Evolutionary conservation across 805 yeast genomes (phyloP).

Genomic region (Saturnispora quitensis): DNA sequence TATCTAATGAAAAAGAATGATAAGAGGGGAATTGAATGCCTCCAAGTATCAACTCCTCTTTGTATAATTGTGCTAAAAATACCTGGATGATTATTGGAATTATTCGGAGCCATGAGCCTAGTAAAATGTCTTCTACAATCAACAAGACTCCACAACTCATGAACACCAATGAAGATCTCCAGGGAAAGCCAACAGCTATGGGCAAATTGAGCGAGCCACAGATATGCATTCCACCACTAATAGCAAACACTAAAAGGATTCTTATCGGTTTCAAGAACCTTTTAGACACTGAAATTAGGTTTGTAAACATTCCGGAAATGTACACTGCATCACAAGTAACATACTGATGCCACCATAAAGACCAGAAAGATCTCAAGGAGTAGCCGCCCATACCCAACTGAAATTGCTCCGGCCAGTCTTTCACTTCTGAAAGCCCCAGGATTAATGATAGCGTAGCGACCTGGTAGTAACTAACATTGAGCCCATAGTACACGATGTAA

Average conservation of each 20-base stretch:
- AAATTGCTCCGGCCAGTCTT: slow-evolving; percentile 12
- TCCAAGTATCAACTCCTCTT: neutral
- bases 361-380: slow-evolving; percentile 9
- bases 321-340: slow-evolving; percentile 7
- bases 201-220: neutral
- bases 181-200: slow-evolving; percentile 1
- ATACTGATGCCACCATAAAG: slow-evolving; percentile 14
- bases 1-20: neutral
- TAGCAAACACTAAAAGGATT: slow-evolving; percentile 59
- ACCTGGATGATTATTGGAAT: neutral
- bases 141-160: neutral
- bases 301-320: neutral
- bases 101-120: neutral
- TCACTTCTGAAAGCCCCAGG: slow-evolving; percentile 1
- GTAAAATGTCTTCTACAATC: neutral
- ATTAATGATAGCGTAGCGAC: slow-evolving; percentile 3
- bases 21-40: neutral
- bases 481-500: slow-evolving; percentile 6
- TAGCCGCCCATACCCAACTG: slow-evolving; percentile 4
- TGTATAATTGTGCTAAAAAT: neutral
- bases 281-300: neutral
- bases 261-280: neutral
- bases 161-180: slow-evolving; percentile 2
- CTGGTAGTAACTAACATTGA: slow-evolving; percentile 7
- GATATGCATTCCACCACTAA: slow-evolving; percentile 1